phyloP scores from a whole-genome alignment of 768 basidiomycete genomes.

The Ramaria sp. region DNA sequence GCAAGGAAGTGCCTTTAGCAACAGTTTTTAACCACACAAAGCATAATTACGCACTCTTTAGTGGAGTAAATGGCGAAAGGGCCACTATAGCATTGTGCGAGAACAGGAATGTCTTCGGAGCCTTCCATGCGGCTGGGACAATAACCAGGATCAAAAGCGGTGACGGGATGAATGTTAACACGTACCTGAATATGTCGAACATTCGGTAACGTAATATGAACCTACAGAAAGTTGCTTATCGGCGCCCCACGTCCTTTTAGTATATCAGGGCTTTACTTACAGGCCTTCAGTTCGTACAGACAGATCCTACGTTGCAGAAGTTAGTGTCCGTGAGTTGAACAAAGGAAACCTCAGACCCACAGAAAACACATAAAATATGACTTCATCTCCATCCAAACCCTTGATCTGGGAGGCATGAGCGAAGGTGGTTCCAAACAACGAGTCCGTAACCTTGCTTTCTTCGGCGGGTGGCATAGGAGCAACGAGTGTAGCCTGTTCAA shows the following conservation, averaged over 20 bases:
- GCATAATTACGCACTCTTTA: slow-evolving; percentile 29
- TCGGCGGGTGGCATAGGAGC: slow-evolving; percentile 6
- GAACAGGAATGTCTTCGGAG: slow-evolving; percentile 27
- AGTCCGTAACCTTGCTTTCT: slow-evolving; percentile 24
- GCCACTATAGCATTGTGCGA: slow-evolving; percentile 58
- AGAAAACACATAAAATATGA: slow-evolving; percentile 54
- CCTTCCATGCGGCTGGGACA: slow-evolving; percentile 11
- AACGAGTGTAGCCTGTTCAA: neutral
- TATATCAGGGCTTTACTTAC: too few species aligned
- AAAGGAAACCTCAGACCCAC: slow-evolving; percentile 26
- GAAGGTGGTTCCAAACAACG: slow-evolving; percentile 52
- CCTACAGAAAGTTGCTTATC: slow-evolving; percentile 11
- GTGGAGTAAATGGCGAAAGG: slow-evolving; percentile 58
- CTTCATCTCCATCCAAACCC: slow-evolving; percentile 45
- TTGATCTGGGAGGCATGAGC: slow-evolving; percentile 40
- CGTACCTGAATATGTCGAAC: slow-evolving; percentile 38
- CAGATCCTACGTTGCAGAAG: slow-evolving; percentile 38
- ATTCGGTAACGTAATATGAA: slow-evolving; percentile 60
- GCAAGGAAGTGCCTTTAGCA: too few species aligned
- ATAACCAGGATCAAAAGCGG: neutral
- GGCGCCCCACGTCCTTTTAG: neutral
- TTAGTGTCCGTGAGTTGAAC: neutral
- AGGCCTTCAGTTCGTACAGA: slow-evolving; percentile 55
- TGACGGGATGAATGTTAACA: neutral
- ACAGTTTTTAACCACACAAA: too few species aligned